These are phyloP conservation scores for Globisporangium nodosum DNA, from an alignment of 352 stramenopile genomes.

Conservation along the genomic window DNA sequence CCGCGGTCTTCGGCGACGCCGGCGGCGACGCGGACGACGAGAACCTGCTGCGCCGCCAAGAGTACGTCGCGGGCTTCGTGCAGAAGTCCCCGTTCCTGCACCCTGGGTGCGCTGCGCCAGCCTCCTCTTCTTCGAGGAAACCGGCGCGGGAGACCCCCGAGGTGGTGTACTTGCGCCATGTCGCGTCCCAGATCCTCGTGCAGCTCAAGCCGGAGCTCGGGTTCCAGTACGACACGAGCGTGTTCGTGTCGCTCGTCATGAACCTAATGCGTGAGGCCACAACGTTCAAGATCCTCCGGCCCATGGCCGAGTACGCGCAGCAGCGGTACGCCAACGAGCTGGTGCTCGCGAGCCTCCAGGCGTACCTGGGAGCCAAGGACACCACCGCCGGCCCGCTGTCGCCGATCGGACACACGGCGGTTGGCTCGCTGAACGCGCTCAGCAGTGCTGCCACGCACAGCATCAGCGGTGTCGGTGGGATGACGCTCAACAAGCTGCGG, in stretches of 20 bases:
- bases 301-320: conserved; percentile 61
- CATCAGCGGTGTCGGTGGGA: conserved; percentile 9
- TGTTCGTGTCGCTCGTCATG: conserved; percentile 64
- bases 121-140: conserved; percentile 14
- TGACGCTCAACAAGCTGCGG: conserved; percentile 52
- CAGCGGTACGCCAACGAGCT: conserved; percentile 68
- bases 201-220: conserved; percentile 65
- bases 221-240: conserved; percentile 38
- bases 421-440: conserved; percentile 9
- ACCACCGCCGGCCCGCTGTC: not conserved
- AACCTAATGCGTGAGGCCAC: conserved; percentile 59
- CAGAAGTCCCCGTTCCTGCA: conserved; percentile 62
- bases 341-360: conserved; percentile 33
- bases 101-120: conserved; percentile 42
- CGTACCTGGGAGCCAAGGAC: conserved; percentile 27
- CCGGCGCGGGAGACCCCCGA: conserved; percentile 32
- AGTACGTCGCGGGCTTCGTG: conserved; percentile 47
- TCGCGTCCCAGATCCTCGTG: conserved; percentile 54
- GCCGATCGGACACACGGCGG: conserved; percentile 6
- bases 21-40: conserved; percentile 15
- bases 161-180: conserved; percentile 56
- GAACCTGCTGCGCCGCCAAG: conserved; percentile 48
- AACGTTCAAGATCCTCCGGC: conserved; percentile 62
- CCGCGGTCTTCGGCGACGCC: conserved; percentile 46
- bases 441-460: not conserved